These are phyloP conservation scores for Starmerella apicola DNA, from an alignment of 805 yeast species.

Conservation along the genomic window DNA sequence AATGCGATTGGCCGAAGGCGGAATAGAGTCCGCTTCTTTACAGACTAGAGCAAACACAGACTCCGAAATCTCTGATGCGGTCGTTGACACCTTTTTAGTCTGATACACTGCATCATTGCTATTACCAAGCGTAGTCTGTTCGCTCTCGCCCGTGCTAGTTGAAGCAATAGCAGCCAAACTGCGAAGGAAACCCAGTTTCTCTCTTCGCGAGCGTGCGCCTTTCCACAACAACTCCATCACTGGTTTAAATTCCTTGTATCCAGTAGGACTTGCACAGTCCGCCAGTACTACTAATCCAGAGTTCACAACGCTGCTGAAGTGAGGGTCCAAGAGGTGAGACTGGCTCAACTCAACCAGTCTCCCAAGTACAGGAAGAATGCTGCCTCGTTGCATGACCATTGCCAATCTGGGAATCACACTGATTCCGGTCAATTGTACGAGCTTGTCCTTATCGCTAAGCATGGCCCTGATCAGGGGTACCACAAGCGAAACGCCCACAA, in stretches of 20 bases:
- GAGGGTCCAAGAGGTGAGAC: constrained; percentile 45
- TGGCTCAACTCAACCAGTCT: constrained; percentile 40
- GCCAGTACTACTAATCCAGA: constrained; percentile 63
- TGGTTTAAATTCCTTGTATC: constrained; percentile 73
- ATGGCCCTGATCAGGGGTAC: constrained; percentile 77
- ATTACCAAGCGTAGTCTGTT: not conserved
- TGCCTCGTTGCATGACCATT: constrained; percentile 45
- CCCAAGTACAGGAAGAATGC: constrained; percentile 60
- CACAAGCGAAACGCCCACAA: constrained; percentile 58
- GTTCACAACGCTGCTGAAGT: constrained; percentile 60
- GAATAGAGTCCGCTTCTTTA: not conserved
- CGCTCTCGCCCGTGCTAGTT: not conserved
- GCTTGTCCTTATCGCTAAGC: constrained; percentile 71
- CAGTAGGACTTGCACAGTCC: constrained; percentile 73
- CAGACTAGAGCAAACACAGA: not conserved
- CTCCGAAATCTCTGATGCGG: not conserved
- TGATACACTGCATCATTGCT: too few relatives aligned
- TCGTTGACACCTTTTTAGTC: too few relatives aligned
- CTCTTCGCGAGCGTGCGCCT: constrained; percentile 69
- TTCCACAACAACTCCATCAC: constrained; percentile 68
- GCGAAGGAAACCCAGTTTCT: constrained; percentile 50
- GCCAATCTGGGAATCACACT: constrained; percentile 56
- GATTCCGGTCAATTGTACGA: constrained; percentile 63
- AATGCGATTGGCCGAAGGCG: not conserved
- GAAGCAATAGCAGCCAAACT: constrained; percentile 64